A percentile compares a stretch with the other conserved stretches of the same genome.
Evolutionary conservation across 306 rosid genomes (phyloP).

Genomic region (Malus fusca): DNA sequence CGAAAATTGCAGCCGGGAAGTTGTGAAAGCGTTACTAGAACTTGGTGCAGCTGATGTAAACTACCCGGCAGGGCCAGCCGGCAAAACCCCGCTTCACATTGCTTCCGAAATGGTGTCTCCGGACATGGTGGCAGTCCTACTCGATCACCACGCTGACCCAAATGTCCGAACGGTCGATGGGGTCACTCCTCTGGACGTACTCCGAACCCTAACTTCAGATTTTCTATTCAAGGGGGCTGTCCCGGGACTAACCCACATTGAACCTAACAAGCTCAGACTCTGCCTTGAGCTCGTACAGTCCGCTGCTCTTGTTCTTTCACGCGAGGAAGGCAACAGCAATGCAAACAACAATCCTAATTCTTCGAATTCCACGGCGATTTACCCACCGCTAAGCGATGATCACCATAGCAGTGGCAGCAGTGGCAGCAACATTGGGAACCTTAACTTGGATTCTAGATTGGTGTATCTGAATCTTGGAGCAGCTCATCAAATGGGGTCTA

Average conservation of each 20-base stretch:
- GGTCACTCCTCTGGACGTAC: slow-evolving; percentile 72
- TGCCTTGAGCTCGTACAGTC: slow-evolving; percentile 95
- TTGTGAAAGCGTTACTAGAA: slow-evolving; percentile 78
- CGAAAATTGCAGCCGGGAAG: slow-evolving; percentile 89
- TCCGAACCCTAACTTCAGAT: slow-evolving; percentile 98
- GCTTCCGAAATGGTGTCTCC: slow-evolving; percentile 94
- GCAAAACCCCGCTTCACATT: slow-evolving; percentile 78
- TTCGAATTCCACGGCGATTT: slow-evolving; percentile 45
- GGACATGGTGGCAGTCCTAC: slow-evolving; percentile 94
- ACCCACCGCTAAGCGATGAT: slow-evolving; percentile 61
- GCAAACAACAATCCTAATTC: slow-evolving; percentile 30
- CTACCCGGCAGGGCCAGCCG: slow-evolving; percentile 65
- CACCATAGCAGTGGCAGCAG: slow-evolving; percentile 38
- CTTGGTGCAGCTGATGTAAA: slow-evolving; percentile 94
- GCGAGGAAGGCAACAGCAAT: slow-evolving; percentile 62
- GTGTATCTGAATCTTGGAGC: slow-evolving; percentile 93
- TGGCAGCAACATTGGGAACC: slow-evolving; percentile 41
- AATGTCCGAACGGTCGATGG: slow-evolving; percentile 77
- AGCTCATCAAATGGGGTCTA: slow-evolving; percentile 38
- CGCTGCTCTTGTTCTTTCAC: slow-evolving; percentile 83
- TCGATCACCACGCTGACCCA: slow-evolving; percentile 98
- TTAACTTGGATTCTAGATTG: slow-evolving; percentile 72
- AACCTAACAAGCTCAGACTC: slow-evolving; percentile 84
- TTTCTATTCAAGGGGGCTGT: slow-evolving; percentile 97
- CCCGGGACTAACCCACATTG: slow-evolving; percentile 85